Evolutionary conservation across 352 stramenopile species (phyloP), one percentile per base, ranked within the genome.

Genomic region (Blastocystis sp.): DNA sequence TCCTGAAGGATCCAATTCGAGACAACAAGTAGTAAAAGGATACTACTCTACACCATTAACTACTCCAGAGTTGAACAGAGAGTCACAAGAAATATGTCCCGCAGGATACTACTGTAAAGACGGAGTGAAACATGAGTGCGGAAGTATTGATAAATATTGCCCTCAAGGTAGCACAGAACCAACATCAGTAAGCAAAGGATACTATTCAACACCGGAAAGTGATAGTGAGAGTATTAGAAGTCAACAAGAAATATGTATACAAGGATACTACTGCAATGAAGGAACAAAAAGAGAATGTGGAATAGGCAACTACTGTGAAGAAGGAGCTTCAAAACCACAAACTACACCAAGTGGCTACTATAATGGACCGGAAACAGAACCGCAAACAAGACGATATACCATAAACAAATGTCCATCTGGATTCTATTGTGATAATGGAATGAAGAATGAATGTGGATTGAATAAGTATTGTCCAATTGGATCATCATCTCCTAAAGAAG

Each of bases 191-290:
- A 51, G 19, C 16, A 27, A 46, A 21, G 63, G 63, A 27, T 51
- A 74, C 63, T 74, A 74, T 27, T 46, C 63, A 24, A 43, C 35
- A 27, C 63, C 63, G 9, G 27, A 46, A n/a, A 43, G 24, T 21
- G 63, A 19, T 14, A 49, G 51, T 46, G 63, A 51, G 6, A 49
- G 29, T 51, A n/a, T 21, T 19, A 37, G 21, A 27, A 51, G 7
- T 5, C 9, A 37, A 21, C 16, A 49, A 1, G 9, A 11, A 21
- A 19, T 74, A 14, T 74, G 63, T 27, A n/a, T 24, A 11, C 1
- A 52, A 52, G 63, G 63, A 51, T 46, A 74, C 63, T 74, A 74
- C 63, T 74, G 63, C 9, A n/a, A 21, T 19, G n/a, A 21, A 37
- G 63, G 63, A 74, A 11, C 2, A 43, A 74, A 74, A 43, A 21